Base-by-base conservation (phyloP, 2,329 filamentous ascomycete genomes). In the Piedraia hortae region DNA sequence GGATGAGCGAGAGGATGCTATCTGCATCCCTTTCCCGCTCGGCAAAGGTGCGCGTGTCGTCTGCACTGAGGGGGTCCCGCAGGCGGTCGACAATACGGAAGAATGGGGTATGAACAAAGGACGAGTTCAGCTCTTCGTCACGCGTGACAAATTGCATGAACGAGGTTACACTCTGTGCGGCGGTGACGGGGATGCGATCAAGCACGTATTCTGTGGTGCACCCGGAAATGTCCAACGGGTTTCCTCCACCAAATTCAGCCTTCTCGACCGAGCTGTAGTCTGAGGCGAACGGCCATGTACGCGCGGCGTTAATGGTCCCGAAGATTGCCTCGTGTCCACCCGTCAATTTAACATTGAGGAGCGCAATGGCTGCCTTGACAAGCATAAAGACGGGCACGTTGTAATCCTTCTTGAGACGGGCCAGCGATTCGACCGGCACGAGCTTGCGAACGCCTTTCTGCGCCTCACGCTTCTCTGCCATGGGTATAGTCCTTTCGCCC, bases 171-270 rank as follows among this genome's bases (percentile, higher is more conserved):
- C 29, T 31, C 20, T 36, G 35, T 8, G 26, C 26, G n/a, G 19
- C 26, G 4, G 29, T 25, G 8, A 40, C 34, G 3, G 32, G 26
- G n/a, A 41, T 36, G 6, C 37, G 28, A 24, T 41, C 37, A 12
- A 41, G 35, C 14, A 40, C 34, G 24, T 39, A 39, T 19, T 41
- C 38, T 10, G 34, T 36, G n/a, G 38, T 41, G 28, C 37, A 40
- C 22, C 38, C 38, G n/a, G 37, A 39, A 21, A 40, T 34, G 27
- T 41, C 37, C 5, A 41, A 33, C 2, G 38, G 37, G 23, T 41
- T 41, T 13, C 31, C 31, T 15, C 28, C 29, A n/a, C n/a, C n/a
- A 30, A 34, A 39, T 4, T 28, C 29, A 19, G 37, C 35, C 4
- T 36, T 30, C 17, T 41, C 37, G 6, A 32, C 25, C 4, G 30